A percentile compares a stretch with the other conserved stretches of the same genome.
phyloP scores from a whole-genome alignment of 768 basidiomycete genomes.

The Pleurotus tuoliensis region DNA sequence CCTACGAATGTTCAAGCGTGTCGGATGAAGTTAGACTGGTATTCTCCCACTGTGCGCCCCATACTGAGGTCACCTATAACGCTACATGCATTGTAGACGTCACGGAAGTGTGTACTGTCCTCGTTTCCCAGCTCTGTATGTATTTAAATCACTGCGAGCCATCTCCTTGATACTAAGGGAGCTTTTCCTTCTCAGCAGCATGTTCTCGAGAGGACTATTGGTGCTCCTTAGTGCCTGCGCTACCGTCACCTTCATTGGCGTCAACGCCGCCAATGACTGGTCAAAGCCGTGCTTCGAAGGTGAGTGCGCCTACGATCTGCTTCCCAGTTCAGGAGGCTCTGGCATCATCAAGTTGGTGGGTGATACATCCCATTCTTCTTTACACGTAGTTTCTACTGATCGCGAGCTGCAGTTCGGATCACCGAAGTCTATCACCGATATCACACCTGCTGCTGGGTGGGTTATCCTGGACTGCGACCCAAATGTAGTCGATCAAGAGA shows the following conservation, averaged over 20 bases:
- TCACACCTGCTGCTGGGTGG: slow-evolving; percentile 5
- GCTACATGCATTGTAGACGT: too few species aligned
- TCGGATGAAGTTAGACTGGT: too few species aligned
- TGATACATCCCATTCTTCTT: neutral
- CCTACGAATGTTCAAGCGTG: too few species aligned
- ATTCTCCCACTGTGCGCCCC: too few species aligned
- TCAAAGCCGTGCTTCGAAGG: slow-evolving; percentile 19
- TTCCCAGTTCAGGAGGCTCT: neutral
- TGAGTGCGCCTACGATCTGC: slow-evolving; percentile 17
- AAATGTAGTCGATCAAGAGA: neutral
- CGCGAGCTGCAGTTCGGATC: neutral
- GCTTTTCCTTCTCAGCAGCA: neutral
- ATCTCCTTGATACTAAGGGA: too few species aligned
- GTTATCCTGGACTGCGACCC: slow-evolving; percentile 1
- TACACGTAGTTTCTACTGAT: neutral
- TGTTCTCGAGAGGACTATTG: neutral
- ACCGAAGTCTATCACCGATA: neutral
- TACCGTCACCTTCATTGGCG: neutral
- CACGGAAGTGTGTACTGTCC: too few species aligned
- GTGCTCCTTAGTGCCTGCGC: neutral
- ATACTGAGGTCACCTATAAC: too few species aligned
- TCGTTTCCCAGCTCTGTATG: too few species aligned
- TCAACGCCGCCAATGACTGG: slow-evolving; percentile 19
- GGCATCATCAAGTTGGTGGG: neutral
- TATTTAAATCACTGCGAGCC: too few species aligned